Base-by-base conservation (phyloP, 352 stramenopile genomes). In the Pythium coloratum region DNA sequence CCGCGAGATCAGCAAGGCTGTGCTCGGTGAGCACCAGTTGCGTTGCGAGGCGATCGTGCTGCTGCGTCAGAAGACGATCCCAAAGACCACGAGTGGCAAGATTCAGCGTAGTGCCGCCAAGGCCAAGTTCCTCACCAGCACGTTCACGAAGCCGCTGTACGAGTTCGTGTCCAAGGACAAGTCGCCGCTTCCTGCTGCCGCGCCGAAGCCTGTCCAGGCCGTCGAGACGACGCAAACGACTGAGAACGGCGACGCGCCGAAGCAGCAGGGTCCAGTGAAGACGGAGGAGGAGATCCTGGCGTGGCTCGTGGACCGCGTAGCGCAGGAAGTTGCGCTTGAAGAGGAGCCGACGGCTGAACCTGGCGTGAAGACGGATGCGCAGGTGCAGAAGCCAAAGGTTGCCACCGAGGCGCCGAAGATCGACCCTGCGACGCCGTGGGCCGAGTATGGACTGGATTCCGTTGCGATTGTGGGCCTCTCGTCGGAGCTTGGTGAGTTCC, bases 81-180 rank as follows among this genome's bases (percentile, higher is more conserved):
- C 84, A 1, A 94, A 95, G 76, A 95, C 88, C 0, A 95, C 85
- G 18, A 95, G 86, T 54, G 86, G 88, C 50, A 96, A 94, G 71
- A 93, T 95, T 36, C 84, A 91, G 59, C 88, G 88, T 20, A 86
- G 84, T 55, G 78, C 77, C 9, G 74, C 81, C 10, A 93, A 91
- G 67, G 34, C 75, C 6, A 77, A 87, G 66, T 92, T 82, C 62
- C 53, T 67, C 26, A 63, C 73, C 14, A 75, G 69, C 33, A 76
- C 70, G 32, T 70, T 90, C 16, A 55, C 28, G 0, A 91, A 88
- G 70, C 72, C 81, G 50, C 50, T 90, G 38, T 88, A 75, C 44
- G 74, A 80, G 50, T 84, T 82, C 59, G 79, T 69, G 66, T 71
- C 77, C 1, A 86, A 80, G 69, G 75, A 75, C 44, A 64, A 55